Evolutionary conservation across 2,329 filamentous ascomycete species (phyloP).

Genomic region (Aspergillus quadrilineatus): DNA sequence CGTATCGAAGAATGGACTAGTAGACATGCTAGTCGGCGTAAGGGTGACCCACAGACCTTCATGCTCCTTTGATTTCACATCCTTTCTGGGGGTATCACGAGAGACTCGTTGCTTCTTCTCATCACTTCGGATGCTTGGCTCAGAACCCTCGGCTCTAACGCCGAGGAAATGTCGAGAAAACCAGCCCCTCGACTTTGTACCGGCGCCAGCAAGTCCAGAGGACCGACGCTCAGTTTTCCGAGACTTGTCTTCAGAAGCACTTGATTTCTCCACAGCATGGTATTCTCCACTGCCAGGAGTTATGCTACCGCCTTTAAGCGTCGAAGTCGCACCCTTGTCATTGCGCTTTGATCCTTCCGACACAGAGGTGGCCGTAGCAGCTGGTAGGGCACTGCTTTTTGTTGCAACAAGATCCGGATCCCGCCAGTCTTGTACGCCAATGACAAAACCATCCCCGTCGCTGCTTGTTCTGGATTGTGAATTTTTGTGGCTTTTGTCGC

Average conservation of each 20-base stretch:
- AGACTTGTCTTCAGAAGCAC: conserved; percentile 16
- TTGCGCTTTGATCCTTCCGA: conserved; percentile 31
- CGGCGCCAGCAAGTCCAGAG: conserved; percentile 1
- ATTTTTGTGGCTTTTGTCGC: conserved; percentile 22
- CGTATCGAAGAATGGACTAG: conserved; percentile 92
- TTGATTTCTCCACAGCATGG: conserved; percentile 42
- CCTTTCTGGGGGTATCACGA: conserved; percentile 20
- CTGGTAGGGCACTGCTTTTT: conserved; percentile 28
- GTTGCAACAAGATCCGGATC: conserved; percentile 69
- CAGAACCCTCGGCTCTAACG: conserved; percentile 21
- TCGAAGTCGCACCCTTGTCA: conserved; percentile 34
- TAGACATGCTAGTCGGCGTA: conserved; percentile 81
- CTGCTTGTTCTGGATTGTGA: conserved; percentile 27
- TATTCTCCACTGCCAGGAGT: conserved; percentile 74
- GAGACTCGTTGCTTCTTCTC: conserved; percentile 12
- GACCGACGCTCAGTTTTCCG: conserved; percentile 16
- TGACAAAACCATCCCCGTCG: conserved; percentile 66
- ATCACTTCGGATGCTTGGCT: conserved; percentile 15
- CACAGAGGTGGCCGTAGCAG: conserved; percentile 25
- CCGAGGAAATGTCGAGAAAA: conserved; percentile 37
- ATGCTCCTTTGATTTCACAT: conserved; percentile 50
- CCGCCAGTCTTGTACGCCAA: conserved; percentile 84
- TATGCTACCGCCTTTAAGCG: conserved; percentile 64
- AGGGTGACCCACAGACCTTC: conserved; percentile 96
- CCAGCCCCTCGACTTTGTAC: conserved; percentile 27